phyloP scores from a whole-genome alignment of 192 early-diverging fungal genomes.

The Mortierella alpina region DNA sequence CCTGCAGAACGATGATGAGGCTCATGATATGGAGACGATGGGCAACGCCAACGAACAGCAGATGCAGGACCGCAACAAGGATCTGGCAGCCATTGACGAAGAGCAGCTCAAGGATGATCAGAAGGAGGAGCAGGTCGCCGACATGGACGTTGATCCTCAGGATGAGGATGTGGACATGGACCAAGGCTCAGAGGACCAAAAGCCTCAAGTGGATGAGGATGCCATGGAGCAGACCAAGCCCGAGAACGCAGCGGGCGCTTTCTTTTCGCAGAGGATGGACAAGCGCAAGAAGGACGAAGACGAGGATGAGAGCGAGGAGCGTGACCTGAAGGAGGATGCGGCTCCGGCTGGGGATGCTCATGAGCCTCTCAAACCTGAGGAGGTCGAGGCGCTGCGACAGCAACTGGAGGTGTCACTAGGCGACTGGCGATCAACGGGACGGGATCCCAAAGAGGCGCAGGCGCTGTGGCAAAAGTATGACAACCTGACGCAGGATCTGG shows the following conservation, averaged over 20 bases:
- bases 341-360: slow-evolving; percentile 44
- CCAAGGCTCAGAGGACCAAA: slow-evolving; percentile 39
- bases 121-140: slow-evolving; percentile 62
- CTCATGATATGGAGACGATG: slow-evolving; percentile 80
- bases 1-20: slow-evolving; percentile 80
- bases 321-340: slow-evolving; percentile 33
- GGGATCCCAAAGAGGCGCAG: slow-evolving; percentile 69
- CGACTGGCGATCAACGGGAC: slow-evolving; percentile 77
- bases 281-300: slow-evolving; percentile 45
- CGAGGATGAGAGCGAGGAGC: slow-evolving; percentile 48
- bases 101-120: slow-evolving; percentile 62
- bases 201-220: slow-evolving; percentile 46
- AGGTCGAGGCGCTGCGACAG: slow-evolving; percentile 80
- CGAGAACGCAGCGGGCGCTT: slow-evolving; percentile 50
- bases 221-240: slow-evolving; percentile 56
- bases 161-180: slow-evolving; percentile 62
- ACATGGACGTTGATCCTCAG: slow-evolving; percentile 72
- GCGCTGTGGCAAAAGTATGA: slow-evolving; percentile 93
- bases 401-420: slow-evolving; percentile 83
- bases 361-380: slow-evolving; percentile 62
- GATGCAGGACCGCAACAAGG: slow-evolving; percentile 64
- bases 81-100: slow-evolving; percentile 74
- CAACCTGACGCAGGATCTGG: slow-evolving; percentile 89
- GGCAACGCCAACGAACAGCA: slow-evolving; percentile 77
- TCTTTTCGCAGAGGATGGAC: slow-evolving; percentile 54